Evolutionary conservation across 2,329 filamentous ascomycete species (phyloP).

Genomic region (Ambrosiella beaveri): DNA sequence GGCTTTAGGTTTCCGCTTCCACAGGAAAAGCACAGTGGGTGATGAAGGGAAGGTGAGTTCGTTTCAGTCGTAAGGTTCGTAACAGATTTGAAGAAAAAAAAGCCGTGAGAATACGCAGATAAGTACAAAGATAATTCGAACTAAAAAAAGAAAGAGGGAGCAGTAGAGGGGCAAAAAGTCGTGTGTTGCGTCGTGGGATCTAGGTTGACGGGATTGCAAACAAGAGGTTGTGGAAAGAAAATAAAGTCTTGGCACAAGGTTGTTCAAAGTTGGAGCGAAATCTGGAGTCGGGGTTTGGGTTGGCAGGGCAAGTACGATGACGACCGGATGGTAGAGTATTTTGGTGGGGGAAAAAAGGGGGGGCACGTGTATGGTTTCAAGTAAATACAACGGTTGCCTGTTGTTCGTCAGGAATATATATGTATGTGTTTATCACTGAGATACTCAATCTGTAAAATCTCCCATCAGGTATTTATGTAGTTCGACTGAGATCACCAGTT

Average conservation of each 20-base stretch:
- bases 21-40: background rate
- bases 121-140: no score
- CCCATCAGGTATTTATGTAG: no score
- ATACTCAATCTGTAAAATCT: no score
- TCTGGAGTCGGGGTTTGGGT: background rate
- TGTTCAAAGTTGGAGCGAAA: background rate
- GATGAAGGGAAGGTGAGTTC: background rate
- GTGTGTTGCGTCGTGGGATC: background rate
- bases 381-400: no score
- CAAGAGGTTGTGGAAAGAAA: background rate
- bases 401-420: no score
- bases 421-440: no score
- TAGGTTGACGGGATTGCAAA: background rate
- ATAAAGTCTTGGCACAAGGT: background rate
- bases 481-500: background rate
- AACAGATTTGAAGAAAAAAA: background rate
- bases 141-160: no score
- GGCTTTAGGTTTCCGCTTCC: background rate
- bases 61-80: background rate
- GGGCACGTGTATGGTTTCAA: no score
- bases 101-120: no score
- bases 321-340: background rate
- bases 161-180: no score
- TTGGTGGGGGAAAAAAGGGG: background rate
- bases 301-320: background rate